Evolutionary conservation across 768 basidiomycete species (phyloP), one percentile per base, ranked within the genome.

Genomic region (Russula brevipes): DNA sequence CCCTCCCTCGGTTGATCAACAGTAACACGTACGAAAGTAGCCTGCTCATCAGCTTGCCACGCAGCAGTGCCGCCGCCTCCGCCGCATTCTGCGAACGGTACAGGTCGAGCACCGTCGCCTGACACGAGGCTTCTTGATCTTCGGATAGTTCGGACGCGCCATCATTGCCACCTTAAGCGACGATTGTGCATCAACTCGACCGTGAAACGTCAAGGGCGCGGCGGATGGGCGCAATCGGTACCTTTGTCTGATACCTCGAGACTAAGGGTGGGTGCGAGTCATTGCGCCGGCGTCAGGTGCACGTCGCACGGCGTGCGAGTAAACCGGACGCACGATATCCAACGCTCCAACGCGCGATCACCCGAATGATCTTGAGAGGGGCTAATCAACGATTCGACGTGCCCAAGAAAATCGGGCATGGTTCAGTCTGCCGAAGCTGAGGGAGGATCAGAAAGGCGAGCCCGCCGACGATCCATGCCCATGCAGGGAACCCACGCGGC

Each of bases 11-110:
- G 24, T 41, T 45, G 31, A 57, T 35, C 49, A 24, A 41, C 42
- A 10, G 47, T 24, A 59, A 24, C 47, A 66, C 67, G 65, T 63
- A 68, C 67, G 58, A 66, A 33, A 66, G 57, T 24, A 68, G 60
- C 54, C 49, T 62, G 47, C 39, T 57, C 33, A 66, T 57, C 50
- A 65, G 14, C 38, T 51, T 55, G 59, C 35, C 50, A 51, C 49
- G 54, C 58, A 36, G 58, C 42, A 30, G 14, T 56, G 24, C 47
- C 30, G 59, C 24, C 36, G 35, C 35, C 19, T 36, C 47, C 30
- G 59, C 24, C 36, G 35, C 35, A 31, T 36, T 55, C 14, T 36
- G 47, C 35, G 53, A 38, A 41, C 65, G 65, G 31, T 63, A 68
- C 42, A 68, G 24, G 46, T 68, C 51, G 44, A 68, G 60, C 38